A percentile compares a stretch with the other conserved stretches of the same genome.
phyloP scores from a whole-genome alignment of 1,284 basidiomycete genomes.

The Gomphus bonarii region DNA sequence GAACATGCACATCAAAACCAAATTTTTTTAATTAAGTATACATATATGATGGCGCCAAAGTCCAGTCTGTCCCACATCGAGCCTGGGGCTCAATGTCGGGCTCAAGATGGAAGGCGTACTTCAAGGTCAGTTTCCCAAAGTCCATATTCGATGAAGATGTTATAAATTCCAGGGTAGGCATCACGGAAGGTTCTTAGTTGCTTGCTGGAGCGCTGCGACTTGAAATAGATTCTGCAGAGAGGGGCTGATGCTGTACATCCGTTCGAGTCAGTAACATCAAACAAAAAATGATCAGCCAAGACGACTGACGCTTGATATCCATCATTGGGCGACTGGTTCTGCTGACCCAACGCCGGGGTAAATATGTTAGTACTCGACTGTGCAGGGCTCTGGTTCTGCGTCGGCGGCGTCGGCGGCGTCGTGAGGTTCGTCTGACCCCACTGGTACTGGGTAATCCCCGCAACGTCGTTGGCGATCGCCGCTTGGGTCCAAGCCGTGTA shows the following conservation, averaged over 20 bases:
- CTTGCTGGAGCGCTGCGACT: background rate
- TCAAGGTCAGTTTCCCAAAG: background rate
- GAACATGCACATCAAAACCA: too few relatives aligned
- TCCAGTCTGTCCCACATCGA: too few relatives aligned
- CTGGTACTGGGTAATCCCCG: constrained; percentile 50
- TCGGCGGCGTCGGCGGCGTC: background rate
- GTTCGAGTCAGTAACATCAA: too few relatives aligned
- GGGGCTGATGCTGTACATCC: background rate
- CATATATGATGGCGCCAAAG: background rate
- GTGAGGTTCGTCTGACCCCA: constrained; percentile 20
- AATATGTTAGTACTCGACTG: background rate
- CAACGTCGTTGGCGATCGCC: constrained; percentile 32
- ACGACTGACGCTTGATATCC: constrained; percentile 32
- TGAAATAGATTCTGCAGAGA: background rate
- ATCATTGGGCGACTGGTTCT: constrained; percentile 43
- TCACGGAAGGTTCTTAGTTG: background rate
- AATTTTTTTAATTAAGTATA: too few relatives aligned
- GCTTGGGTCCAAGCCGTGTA: constrained; percentile 44
- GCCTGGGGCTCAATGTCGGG: too few relatives aligned
- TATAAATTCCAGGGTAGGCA: background rate
- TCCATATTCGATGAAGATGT: background rate
- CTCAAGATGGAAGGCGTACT: background rate
- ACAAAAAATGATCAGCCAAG: background rate
- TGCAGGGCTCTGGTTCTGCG: background rate
- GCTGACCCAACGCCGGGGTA: background rate